phyloP scores from a whole-genome alignment of 1,284 basidiomycete genomes.

The Waitea zeae region DNA sequence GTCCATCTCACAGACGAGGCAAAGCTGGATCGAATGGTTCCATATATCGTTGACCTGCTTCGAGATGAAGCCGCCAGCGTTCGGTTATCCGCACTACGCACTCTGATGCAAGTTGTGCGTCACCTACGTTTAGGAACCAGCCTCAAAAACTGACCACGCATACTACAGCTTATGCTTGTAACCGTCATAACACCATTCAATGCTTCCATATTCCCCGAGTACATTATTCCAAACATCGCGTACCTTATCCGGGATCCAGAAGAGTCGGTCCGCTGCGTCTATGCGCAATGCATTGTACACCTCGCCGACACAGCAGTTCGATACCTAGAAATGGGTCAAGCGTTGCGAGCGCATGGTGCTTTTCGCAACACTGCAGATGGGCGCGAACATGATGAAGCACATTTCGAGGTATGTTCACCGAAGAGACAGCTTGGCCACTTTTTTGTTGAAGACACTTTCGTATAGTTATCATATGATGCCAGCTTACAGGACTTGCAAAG shows the following conservation, averaged over 20 bases:
- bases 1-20: slow-evolving; percentile 86
- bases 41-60: slow-evolving; percentile 80
- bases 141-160: slow-evolving; percentile 2
- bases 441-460: too few relatives aligned
- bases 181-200: slow-evolving; percentile 85
- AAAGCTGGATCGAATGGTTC: slow-evolving; percentile 86
- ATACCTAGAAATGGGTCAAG: slow-evolving; percentile 87
- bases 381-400: slow-evolving; percentile 58
- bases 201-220: slow-evolving; percentile 80
- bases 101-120: slow-evolving; percentile 66
- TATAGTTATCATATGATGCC: slow-evolving; percentile 74
- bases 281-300: slow-evolving; percentile 75
- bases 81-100: slow-evolving; percentile 63
- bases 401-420: slow-evolving; percentile 55
- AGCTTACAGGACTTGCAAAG: slow-evolving; percentile 75
- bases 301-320: slow-evolving; percentile 73
- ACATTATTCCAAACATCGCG: slow-evolving; percentile 82
- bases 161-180: slow-evolving; percentile 60
- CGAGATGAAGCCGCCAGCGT: slow-evolving; percentile 77
- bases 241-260: slow-evolving; percentile 75
- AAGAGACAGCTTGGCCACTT: too few relatives aligned
- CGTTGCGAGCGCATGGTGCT: slow-evolving; percentile 66
- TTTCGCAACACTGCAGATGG: slow-evolving; percentile 47
- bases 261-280: slow-evolving; percentile 76
- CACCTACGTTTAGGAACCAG: neutral